These are phyloP conservation scores for Austroboletus eburneus DNA, from an alignment of 768 basidiomycete genomes.

Conservation along the genomic window DNA sequence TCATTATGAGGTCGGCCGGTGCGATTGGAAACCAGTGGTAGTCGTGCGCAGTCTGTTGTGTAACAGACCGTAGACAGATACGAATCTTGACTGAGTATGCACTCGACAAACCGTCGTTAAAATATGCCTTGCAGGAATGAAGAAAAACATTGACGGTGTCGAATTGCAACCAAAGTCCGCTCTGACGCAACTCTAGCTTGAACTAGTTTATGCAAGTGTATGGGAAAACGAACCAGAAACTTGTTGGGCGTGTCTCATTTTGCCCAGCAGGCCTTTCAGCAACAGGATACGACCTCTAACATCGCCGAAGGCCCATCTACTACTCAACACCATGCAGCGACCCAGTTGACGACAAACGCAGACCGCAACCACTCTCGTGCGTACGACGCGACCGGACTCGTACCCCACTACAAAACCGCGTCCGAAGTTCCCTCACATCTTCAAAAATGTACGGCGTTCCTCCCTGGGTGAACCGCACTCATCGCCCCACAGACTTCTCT, in stretches of 20 bases:
- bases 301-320: background rate
- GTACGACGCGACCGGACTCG: conserved; percentile 70
- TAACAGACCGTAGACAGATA: conserved; percentile 4
- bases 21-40: conserved; percentile 6
- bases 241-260: conserved; percentile 44
- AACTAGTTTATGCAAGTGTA: conserved; percentile 10
- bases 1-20: background rate
- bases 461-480: background rate
- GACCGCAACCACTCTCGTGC: conserved; percentile 28
- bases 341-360: background rate
- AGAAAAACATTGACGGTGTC: too few relatives aligned
- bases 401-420: conserved; percentile 60
- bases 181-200: background rate
- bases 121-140: too few relatives aligned
- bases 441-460: conserved; percentile 60
- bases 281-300: conserved; percentile 4
- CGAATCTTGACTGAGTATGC: too few relatives aligned
- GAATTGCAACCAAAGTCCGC: too few relatives aligned
- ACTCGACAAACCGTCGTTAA: too few relatives aligned
- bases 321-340: too few relatives aligned
- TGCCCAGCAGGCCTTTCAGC: conserved; percentile 36
- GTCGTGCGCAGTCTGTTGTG: background rate
- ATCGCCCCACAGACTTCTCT: conserved; percentile 60
- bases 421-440: conserved; percentile 74
- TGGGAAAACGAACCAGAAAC: conserved; percentile 40